Base-by-base conservation (phyloP, 1,139 yeast genomes). In the Geotrichum fermentans region DNA sequence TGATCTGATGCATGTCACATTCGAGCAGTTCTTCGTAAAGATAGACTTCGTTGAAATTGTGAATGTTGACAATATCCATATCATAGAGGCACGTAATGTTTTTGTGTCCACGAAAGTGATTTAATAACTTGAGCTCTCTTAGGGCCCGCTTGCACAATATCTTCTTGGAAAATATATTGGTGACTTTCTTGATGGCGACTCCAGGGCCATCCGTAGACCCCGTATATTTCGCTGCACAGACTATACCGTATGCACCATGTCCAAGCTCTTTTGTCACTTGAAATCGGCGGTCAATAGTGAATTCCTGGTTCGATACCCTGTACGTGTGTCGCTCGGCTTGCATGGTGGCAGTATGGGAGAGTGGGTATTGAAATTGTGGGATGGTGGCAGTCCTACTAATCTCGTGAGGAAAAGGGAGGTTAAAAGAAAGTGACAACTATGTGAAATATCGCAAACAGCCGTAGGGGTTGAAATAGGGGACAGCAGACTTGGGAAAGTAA, bases 1-100 rank as follows among this genome's bases (percentile, higher is more conserved):
- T 92, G 62, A 92, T 92, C 66, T 92, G 97, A 65, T 90, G 97
- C 87, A 92, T 83, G 66, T 92, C 98, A 69, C 97, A 92, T 66
- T 92, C 98, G 97, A 92, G 90, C 57, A 89, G 72, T 67, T 90
- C 97, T 67, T 92, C 97, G 62, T 92, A 92, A 5, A 92, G 73
- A 58, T 92, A 92, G n/a, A 92, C 77, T 61, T 95, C 98, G 67
- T 90, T 89, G 72, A 90, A 90, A 54, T 80, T 80, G 41, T 82
- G 82, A 48, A 94, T 84, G 47, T 84, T 83, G 35, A 90, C 88
- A 51, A 92, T 86, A 67, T 92, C 98, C 70, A 90, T 77, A 66
- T 92, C 97, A 65, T 90, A 92, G 32, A 92, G 73, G 63, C 96
- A 88, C 11, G 97, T 89, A 63, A 92, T 92, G 38, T 42, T 40